Evolutionary conservation across 345 rosid species (phyloP), one percentile per base, ranked within the genome.

Genomic region (Pistacia vera): DNA sequence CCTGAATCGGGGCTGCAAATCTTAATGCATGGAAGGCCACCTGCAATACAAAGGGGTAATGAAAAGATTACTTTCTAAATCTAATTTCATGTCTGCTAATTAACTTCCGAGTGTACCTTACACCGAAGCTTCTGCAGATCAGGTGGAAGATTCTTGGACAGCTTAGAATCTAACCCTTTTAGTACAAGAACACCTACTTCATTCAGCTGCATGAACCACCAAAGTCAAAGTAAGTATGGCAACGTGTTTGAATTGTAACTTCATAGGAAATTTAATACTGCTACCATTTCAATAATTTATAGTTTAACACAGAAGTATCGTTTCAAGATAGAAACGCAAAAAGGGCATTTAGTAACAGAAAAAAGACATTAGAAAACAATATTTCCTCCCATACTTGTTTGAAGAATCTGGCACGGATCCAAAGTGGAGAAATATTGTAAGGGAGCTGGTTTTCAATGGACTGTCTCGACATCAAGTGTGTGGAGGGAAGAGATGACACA

Each of bases 51-150:
- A 22, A 75, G 20, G 55, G 1, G 54, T 44, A 11, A 33, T 25
- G 17, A 12, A 20, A 54, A 41, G 2, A 12, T 16, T 13, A 8
- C 4, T 64, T n/a, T 20, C 35, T 16, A 46, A 68, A 46, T 28
- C 51, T 16, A 48, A 30, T 18, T 46, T 14, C 36, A 30, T 36
- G 7, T 3, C 8, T 41, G 44, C 5, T 11, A 66, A 14, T 3
- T 60, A 22, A 75, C 11, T 52, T 64, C 18, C 8, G 56, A 64
- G 17, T 61, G 25, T 66, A 89, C 92, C 92, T 90, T 90, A 81
- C 97, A 92, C 60, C 90, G 81, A 30, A 92, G 97, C 81, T 90
- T 92, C 91, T 90, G 94, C 63, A 92, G 79, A 84, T 90, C 97
- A 30, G 79, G 67, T 51, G 89, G 91, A 12, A 92, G 94, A 77